Conservation (phyloP, 2,329 filamentous ascomycete species). For the Pseudogymnoascus sp. region DNA sequence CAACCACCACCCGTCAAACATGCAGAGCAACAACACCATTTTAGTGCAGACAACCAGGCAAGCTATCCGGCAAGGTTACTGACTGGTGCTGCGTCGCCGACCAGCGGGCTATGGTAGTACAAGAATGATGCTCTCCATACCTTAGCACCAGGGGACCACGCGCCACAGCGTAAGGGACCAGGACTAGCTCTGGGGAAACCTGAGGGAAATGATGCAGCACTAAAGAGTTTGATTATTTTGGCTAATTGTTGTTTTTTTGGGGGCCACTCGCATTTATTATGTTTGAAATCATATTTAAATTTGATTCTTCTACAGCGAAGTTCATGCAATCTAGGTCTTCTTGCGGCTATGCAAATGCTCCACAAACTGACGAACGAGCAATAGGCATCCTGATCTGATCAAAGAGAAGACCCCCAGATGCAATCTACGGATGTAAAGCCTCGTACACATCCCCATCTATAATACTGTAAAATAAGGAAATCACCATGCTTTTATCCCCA, state of each 20-base stretch:
- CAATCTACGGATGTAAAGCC: neutral
- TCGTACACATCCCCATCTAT: neutral
- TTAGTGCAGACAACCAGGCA: neutral
- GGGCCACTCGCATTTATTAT: neutral
- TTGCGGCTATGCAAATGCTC: neutral
- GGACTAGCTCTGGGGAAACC: neutral
- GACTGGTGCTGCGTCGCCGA: neutral
- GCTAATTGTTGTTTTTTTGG: neutral
- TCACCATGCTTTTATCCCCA: neutral
- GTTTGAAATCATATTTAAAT: neutral
- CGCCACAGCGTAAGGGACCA: neutral
- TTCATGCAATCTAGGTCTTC: neutral
- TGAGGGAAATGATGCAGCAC: neutral
- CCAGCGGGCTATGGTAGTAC: neutral
- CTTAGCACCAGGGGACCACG: neutral
- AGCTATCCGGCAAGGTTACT: neutral
- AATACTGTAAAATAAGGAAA: neutral
- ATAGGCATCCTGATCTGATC: neutral
- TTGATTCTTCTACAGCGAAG: neutral
- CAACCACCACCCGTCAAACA: neutral
- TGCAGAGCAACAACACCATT: neutral
- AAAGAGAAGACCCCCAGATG: neutral
- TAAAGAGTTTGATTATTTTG: neutral
- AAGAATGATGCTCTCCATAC: neutral
- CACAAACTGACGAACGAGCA: neutral